Base-by-base conservation (phyloP, 108 stramenopile species). In the Cyclostephanos invisitatus region DNA sequence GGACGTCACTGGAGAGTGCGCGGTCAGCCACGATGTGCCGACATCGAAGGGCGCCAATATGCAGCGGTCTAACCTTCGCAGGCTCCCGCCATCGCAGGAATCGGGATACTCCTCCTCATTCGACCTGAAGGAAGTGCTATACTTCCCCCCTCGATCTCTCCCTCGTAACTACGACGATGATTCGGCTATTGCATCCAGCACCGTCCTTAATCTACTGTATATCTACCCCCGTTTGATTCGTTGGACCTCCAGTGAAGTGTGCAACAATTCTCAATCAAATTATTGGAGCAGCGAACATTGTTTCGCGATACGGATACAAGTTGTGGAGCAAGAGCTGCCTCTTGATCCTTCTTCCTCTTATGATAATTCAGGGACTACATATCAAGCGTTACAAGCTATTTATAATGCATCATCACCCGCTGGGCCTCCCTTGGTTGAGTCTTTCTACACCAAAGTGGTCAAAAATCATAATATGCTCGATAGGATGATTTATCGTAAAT, bases 101-200 rank as follows among this genome's bases (percentile, higher is more conserved):
- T 84, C 84, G 8, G 90, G 84, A 24, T 91, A 92, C 46, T 22
- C 86, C 9, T 82, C 78, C 46, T 75, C 83, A 0, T 86, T 86
- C 50, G 91, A 92, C 53, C 78, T 91, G 21, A 85, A 90, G 29
- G 93, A 95, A 72, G 83, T 92, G 15, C 60, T 92, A 48, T 91
- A 75, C 54, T 69, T 95, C 25, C 88, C 93, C 17, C 84, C 88
- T 36, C 74, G 85, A 53, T 60, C 73, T 22, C 74, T 73, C 10
- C 74, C 76, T 5, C 84, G 83, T 63, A 70, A 70, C 32, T 86
- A 86, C 54, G 81, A 81, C 9, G 67, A 83, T 38, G 88, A 90
- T 67, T 53, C 63, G 9, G 72, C 80, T 10, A 67, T 75, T 0
- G 77, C 77, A 22, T 75, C 68, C 44, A 77, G 81, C 61, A 86